These are phyloP conservation scores for Colletotrichum plurivorum DNA, from an alignment of 2,329 filamentous ascomycete genomes.

Conservation along the genomic window DNA sequence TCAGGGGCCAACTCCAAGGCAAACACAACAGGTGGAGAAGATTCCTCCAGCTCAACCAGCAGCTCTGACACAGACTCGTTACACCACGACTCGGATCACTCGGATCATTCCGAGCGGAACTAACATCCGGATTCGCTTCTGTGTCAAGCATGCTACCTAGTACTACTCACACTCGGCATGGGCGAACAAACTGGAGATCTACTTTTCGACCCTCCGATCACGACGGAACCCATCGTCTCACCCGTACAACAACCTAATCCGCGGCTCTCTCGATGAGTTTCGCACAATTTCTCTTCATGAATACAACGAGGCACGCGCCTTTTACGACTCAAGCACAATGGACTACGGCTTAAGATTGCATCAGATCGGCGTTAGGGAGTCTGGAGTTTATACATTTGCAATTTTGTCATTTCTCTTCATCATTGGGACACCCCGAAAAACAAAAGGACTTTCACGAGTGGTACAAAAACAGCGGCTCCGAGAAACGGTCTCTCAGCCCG, in stretches of 20 bases:
- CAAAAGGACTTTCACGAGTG: constrained; percentile 26
- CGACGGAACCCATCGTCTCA: constrained; percentile 1
- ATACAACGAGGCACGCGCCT: constrained; percentile 30
- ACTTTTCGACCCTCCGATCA: not conserved
- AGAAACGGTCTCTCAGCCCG: constrained; percentile 30
- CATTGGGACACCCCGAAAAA: constrained; percentile 20
- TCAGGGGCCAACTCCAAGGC: constrained; percentile 50
- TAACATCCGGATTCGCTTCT: not conserved
- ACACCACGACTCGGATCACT: constrained; percentile 41
- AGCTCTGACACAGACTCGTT: constrained; percentile 55
- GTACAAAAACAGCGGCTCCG: constrained; percentile 20
- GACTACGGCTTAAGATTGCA: constrained; percentile 42
- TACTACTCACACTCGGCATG: constrained; percentile 12
- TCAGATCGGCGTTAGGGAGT: constrained; percentile 40
- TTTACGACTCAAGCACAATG: constrained; percentile 35
- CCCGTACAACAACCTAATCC: constrained; percentile 26
- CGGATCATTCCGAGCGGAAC: constrained; percentile 32
- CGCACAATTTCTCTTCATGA: constrained; percentile 32
- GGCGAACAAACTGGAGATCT: not conserved
- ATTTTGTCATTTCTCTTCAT: constrained; percentile 25
- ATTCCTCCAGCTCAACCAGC: constrained; percentile 48
- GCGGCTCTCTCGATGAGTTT: not conserved
- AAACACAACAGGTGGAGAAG: constrained; percentile 45
- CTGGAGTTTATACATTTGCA: constrained; percentile 35
- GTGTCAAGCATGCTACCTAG: not conserved